Base-by-base conservation (phyloP, 768 basidiomycete genomes). In the Dendrothele bispora region DNA sequence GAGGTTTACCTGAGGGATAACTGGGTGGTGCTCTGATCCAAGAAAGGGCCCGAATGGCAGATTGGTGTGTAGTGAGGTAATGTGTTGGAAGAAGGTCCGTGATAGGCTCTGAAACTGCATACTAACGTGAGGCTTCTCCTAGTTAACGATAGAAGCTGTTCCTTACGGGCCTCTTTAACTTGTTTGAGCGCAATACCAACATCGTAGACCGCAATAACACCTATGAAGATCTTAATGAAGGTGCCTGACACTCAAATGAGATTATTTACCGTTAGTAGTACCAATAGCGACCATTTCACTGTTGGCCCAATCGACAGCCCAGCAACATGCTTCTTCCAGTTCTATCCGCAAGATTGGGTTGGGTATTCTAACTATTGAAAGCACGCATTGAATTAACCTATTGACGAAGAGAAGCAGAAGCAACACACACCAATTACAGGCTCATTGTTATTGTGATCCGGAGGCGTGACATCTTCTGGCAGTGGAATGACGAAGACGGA, bases 231-330 rank as follows among this genome's bases (percentile, higher is more conserved):
- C 7, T n/a, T n/a, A n/a, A n/a, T 3, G 6, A 5, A 21, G 36
- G 21, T 12, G n/a, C n/a, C n/a, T n/a, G n/a, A n/a, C n/a, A n/a
- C n/a, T n/a, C n/a, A n/a, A n/a, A n/a, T 5, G 17, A 8, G 12
- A 5, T 10, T 14, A 26, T 17, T 42, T 45, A 92, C 95, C 95
- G 54, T 91, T 88, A 2, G 89, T 85, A 22, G 85, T 85, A 1
- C 94, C 95, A 11, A 88, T 80, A 0, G 91, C 92, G 6, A 99
- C 64, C 10, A 84, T 57, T 48, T 88, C 84, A 52, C 91, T 90
- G 53, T 91, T 92, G 0, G 84, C 88, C 94, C 94, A 98, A 55
- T 97, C 93, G 44, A 97, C 73, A 14, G 81, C 77, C 78, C 81
- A 87, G 59, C 85, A 87, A n/a, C 75, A 70, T 0, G 89, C 78